Conservation (phyloP, 805 yeast species). For the Blastobotrys peoriensis region DNA sequence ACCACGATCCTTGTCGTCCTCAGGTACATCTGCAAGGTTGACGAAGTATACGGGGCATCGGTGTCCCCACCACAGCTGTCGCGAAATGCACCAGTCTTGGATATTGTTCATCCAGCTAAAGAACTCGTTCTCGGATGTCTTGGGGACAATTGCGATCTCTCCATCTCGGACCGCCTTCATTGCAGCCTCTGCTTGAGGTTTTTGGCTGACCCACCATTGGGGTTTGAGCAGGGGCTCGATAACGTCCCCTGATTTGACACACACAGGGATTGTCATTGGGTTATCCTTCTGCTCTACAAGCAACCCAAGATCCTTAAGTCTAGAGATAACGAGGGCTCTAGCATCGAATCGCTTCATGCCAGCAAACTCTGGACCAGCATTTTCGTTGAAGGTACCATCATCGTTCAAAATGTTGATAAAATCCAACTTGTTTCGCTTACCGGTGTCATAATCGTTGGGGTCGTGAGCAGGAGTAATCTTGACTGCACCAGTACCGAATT, state of each 20-base stretch:
- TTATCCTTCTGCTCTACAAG: slow-evolving; percentile 83
- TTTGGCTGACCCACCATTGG: slow-evolving; percentile 98
- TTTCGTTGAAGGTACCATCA: slow-evolving; percentile 82
- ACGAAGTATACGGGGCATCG: slow-evolving; percentile 95
- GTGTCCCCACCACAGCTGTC: slow-evolving; percentile 96
- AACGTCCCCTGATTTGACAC: slow-evolving; percentile 95
- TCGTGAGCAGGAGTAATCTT: slow-evolving; percentile 99
- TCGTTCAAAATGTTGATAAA: slow-evolving; percentile 87
- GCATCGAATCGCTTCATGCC: slow-evolving; percentile 96
- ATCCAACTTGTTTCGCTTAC: slow-evolving; percentile 88
- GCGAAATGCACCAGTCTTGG: slow-evolving; percentile 99
- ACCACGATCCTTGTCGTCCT: slow-evolving; percentile 53
- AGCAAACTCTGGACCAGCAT: slow-evolving; percentile 80
- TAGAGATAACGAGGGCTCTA: slow-evolving; percentile 73
- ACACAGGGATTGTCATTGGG: slow-evolving; percentile 90
- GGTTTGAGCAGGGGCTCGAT: slow-evolving; percentile 97
- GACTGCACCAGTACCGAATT: slow-evolving; percentile 99
- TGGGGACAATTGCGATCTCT: slow-evolving; percentile 74
- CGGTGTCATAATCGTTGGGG: slow-evolving; percentile 92
- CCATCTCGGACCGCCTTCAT: slow-evolving; percentile 80
- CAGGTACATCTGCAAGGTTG: slow-evolving; percentile 57
- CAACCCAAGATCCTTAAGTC: slow-evolving; percentile 67
- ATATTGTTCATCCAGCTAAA: slow-evolving; percentile 93
- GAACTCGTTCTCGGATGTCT: slow-evolving; percentile 86
- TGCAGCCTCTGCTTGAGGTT: slow-evolving; percentile 81